Base-by-base conservation (phyloP, 805 yeast species). In the Saturnispora saitoi region DNA sequence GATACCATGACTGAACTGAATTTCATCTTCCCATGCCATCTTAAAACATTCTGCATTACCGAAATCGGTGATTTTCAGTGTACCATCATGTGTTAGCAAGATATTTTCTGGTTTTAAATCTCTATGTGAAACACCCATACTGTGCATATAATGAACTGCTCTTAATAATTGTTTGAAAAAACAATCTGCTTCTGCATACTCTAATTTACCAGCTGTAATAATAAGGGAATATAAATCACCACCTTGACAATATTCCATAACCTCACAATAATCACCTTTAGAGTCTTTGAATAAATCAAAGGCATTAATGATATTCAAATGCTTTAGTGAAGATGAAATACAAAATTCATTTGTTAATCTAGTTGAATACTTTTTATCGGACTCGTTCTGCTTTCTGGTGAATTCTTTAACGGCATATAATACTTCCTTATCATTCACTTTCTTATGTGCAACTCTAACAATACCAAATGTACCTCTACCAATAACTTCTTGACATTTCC, bases 401-500 rank as follows among this genome's bases (percentile, higher is more conserved):
- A 87, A 89, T 60, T 87, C 95, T 59, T 88, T 88, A n/a, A 88
- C 95, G 0, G 96, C 96, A 61, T 71, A 88, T 20, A 86, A 63
- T 14, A 77, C 81, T n/a, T 69, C 72, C 24, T 59, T 48, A 17
- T 52, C 58, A 1, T 44, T 29, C 9, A 68, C 55, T 58, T 77
- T 80, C 63, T 83, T 83, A 70, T 90, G 97, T 6, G 95, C 77
- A 4, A 93, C 78, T 52, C 96, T 73, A 19, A 91, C 98, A 42
- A 88, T 87, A 17, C 99, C 99, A 70, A 86, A 91, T 0, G 96
- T 81, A 19, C 98, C 98, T 45, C 86, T 77, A 24, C 99, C 99
- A 54, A 93, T 78, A 43, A 90, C 86, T 63, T 91, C 98, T 66
- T 88, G 96, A 64, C 98, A 91, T 46, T 85, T 76, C 39, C 99